Percentiles rank a stretch among this genome's conserved stretches.
phyloP scores from a whole-genome alignment of 805 yeast species.

The Candida silvicultrix region DNA sequence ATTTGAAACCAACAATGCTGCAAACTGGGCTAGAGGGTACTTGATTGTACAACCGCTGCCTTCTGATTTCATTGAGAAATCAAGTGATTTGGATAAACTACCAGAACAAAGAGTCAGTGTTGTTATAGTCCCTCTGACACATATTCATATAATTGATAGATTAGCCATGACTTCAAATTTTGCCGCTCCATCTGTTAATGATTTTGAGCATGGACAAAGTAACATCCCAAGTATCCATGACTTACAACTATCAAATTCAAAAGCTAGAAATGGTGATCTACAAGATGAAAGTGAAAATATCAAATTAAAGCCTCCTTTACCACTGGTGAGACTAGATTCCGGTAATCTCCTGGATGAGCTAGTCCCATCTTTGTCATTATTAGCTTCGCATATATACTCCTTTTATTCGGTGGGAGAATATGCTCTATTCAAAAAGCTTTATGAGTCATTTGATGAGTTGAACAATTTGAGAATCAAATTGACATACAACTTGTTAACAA shows the following conservation, averaged over 20 bases:
- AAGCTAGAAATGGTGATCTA: constrained; percentile 23
- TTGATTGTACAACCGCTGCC: constrained; percentile 64
- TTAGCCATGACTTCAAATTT: constrained; percentile 32
- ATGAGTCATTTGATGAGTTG: constrained; percentile 45
- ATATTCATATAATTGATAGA: constrained; percentile 39
- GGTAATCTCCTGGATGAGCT: constrained; percentile 48
- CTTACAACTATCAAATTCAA: constrained; percentile 23
- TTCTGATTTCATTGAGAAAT: constrained; percentile 56
- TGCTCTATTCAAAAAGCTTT: constrained; percentile 50
- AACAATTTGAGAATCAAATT: constrained; percentile 54
- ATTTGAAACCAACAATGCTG: constrained; percentile 49
- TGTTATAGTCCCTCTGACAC: constrained; percentile 56
- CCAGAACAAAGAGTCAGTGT: constrained; percentile 50
- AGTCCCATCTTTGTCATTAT: constrained; percentile 46
- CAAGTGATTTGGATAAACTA: constrained; percentile 51
- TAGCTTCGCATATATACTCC: constrained; percentile 61
- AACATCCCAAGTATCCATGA: constrained; percentile 30
- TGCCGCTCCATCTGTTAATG: constrained; percentile 22
- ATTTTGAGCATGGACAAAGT: constrained; percentile 19
- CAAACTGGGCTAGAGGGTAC: constrained; percentile 79
- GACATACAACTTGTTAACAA: constrained; percentile 43
- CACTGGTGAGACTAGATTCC: constrained; percentile 39
- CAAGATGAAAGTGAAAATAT: constrained; percentile 17
- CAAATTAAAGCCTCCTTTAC: constrained; percentile 46
- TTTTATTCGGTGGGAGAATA: constrained; percentile 69